phyloP scores from a whole-genome alignment of 805 yeast genomes.

The Wickerhamomyces queroliae region DNA sequence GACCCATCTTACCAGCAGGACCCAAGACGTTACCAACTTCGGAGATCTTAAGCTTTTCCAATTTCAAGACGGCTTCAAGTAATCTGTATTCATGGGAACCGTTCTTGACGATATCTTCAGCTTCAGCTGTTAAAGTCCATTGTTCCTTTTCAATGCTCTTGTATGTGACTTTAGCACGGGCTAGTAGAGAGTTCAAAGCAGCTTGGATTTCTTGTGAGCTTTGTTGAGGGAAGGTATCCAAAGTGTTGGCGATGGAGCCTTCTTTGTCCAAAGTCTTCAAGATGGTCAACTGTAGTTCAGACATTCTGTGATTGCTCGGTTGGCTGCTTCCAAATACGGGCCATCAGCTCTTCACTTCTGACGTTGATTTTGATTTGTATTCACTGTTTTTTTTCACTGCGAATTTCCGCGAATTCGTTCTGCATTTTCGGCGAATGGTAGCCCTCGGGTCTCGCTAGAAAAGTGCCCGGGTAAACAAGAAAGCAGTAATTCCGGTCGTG shows the following conservation, averaged over 20 bases:
- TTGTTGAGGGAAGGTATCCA: conserved; percentile 56
- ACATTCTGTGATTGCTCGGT: conserved; percentile 45
- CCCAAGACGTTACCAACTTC: conserved; percentile 76
- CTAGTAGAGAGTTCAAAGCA: conserved; percentile 81
- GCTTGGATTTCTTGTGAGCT: conserved; percentile 66
- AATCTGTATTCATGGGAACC: conserved; percentile 92
- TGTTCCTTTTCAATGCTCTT: conserved; percentile 67
- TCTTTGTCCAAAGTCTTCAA: conserved; percentile 59
- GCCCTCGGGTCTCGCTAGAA: too few species aligned
- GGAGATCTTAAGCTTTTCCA: conserved; percentile 77
- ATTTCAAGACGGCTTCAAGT: conserved; percentile 63
- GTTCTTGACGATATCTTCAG: conserved; percentile 63
- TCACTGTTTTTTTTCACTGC: too few species aligned
- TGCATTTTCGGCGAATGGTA: too few species aligned
- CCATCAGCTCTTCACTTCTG: too few species aligned
- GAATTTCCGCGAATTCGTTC: too few species aligned
- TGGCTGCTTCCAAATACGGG: too few species aligned
- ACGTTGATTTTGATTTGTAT: not conserved
- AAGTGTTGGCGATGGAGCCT: conserved; percentile 65
- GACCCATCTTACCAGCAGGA: conserved; percentile 83
- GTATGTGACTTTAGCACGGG: conserved; percentile 75
- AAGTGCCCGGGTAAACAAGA: too few species aligned
- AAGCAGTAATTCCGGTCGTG: too few species aligned
- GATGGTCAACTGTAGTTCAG: conserved; percentile 58
- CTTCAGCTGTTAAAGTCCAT: conserved; percentile 78